A percentile compares a stretch with the other conserved stretches of the same genome.
phyloP scores from a whole-genome alignment of 2,329 filamentous ascomycete genomes.

The Calonectria pteridis region DNA sequence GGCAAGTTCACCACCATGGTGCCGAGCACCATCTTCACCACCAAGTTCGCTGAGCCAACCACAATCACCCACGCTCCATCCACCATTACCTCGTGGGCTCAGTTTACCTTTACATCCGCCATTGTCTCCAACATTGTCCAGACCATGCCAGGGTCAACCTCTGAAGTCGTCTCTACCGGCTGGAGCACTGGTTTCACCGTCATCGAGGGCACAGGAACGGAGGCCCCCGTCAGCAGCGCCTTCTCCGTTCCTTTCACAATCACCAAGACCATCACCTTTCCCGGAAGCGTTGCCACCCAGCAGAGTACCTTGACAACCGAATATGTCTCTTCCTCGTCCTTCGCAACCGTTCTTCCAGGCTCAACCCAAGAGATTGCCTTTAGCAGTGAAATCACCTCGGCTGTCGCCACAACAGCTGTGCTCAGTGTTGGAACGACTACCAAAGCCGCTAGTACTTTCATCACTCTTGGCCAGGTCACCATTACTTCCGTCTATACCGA shows the following conservation, averaged over 20 bases:
- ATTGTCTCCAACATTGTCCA: not conserved
- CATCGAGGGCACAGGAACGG: not conserved
- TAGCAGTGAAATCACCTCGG: not conserved
- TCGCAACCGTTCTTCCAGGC: constrained; percentile 19
- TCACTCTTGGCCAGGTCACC: constrained; percentile 40
- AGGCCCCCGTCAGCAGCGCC: not conserved
- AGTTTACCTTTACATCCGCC: not conserved
- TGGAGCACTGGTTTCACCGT: not conserved
- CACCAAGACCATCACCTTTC: constrained; percentile 24
- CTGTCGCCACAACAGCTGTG: constrained; percentile 22
- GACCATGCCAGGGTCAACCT: not conserved
- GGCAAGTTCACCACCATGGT: constrained; percentile 29
- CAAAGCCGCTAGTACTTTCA: constrained; percentile 39
- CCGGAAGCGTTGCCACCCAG: not conserved
- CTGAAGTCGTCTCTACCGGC: not conserved
- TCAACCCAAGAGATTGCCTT: constrained; percentile 25
- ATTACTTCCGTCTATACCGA: constrained; percentile 39
- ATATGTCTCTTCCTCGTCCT: not conserved
- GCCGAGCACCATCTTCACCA: constrained; percentile 9
- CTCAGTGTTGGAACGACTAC: constrained; percentile 39
- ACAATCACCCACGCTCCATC: not conserved
- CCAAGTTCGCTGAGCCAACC: not conserved
- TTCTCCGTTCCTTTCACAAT: not conserved
- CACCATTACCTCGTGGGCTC: not conserved
- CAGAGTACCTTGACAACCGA: not conserved